phyloP scores from a whole-genome alignment of 768 basidiomycete species.

The Crassisporium funariophilum region DNA sequence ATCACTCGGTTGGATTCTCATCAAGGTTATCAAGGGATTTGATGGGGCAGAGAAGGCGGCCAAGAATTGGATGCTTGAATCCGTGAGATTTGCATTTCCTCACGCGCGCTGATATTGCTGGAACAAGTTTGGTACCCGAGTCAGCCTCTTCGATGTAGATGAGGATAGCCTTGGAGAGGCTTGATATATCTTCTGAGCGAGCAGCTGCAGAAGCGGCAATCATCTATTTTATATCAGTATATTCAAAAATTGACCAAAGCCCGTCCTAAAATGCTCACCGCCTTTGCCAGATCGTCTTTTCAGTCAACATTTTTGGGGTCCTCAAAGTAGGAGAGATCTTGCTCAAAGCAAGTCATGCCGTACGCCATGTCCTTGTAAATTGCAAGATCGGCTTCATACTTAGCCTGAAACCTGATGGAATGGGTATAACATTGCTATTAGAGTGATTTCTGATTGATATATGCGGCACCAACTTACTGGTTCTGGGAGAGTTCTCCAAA shows the following conservation, averaged over 20 bases:
- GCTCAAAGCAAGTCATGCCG: no score
- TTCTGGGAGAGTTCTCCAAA: no score
- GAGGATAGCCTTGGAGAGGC: constrained; percentile 3
- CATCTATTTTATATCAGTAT: neutral
- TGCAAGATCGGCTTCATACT: no score
- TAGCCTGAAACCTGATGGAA: no score
- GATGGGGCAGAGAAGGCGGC: constrained; percentile 10
- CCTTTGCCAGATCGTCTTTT: neutral
- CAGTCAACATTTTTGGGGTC: no score
- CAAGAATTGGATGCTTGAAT: constrained; percentile 10
- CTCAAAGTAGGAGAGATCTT: no score
- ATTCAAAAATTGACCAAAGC: neutral
- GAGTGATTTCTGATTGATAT: no score
- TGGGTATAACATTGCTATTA: no score
- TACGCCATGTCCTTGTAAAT: no score
- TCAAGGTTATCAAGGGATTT: constrained; percentile 6
- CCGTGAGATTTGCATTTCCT: constrained; percentile 1
- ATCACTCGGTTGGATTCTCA: constrained; percentile 9
- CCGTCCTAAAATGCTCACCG: neutral
- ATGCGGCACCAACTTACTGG: no score
- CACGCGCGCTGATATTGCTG: constrained; percentile 4
- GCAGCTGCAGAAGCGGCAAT: constrained; percentile 3
- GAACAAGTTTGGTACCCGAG: neutral
- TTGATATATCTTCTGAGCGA: constrained; percentile 5
- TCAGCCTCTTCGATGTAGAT: constrained; percentile 6